Percentiles rank a stretch among this genome's conserved stretches.
phyloP scores from a whole-genome alignment of 108 stramenopile species.

The Thalassiosira profunda region DNA sequence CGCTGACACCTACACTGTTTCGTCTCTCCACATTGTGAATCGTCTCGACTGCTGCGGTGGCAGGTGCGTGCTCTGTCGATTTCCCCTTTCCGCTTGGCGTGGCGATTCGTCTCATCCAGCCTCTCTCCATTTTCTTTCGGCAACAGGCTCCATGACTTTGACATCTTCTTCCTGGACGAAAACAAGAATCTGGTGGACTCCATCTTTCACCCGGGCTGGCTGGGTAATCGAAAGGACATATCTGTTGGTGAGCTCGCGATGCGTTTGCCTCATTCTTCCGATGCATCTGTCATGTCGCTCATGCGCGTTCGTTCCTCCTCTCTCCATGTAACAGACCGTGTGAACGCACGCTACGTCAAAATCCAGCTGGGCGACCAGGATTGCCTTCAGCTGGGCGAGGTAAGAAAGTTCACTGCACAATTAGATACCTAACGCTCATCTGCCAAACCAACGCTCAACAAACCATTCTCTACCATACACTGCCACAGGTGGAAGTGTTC shows the following conservation, averaged over 20 bases:
- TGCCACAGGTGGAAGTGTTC: slow-evolving; percentile 3
- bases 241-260: background rate
- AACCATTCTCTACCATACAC: too few species aligned
- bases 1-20: slow-evolving; percentile 12
- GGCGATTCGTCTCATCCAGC: too few species aligned
- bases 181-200: too few species aligned
- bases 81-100: too few species aligned
- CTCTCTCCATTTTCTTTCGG: too few species aligned
- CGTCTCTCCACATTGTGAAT: slow-evolving; percentile 9
- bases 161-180: too few species aligned
- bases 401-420: too few species aligned
- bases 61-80: too few species aligned
- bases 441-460: too few species aligned
- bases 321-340: background rate
- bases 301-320: background rate
- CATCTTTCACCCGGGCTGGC: background rate
- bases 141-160: too few species aligned
- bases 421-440: too few species aligned
- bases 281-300: background rate
- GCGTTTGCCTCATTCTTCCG: background rate
- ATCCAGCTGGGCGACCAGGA: background rate
- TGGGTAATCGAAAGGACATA: background rate
- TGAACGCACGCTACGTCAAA: slow-evolving; percentile 18
- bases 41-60: slow-evolving; percentile 26
- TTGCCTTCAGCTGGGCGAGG: slow-evolving; percentile 16